phyloP scores from a whole-genome alignment of 306 rosid species.

The Vigna unguiculata region DNA sequence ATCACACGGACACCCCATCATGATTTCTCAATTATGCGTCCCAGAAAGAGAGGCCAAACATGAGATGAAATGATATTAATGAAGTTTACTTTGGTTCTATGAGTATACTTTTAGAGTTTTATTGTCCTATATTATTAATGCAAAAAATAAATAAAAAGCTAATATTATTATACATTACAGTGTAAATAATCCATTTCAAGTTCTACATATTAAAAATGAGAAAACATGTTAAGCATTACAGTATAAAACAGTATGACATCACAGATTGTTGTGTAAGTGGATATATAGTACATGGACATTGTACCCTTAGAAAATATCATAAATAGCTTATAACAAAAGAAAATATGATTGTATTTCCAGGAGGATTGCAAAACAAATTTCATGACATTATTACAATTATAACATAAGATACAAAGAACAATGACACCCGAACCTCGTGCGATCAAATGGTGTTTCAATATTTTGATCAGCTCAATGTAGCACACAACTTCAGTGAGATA shows the following conservation, averaged over 20 bases:
- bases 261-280: too few relatives aligned
- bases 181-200: not conserved
- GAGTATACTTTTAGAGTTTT: too few relatives aligned
- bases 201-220: not conserved
- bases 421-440: slow-evolving; percentile 20
- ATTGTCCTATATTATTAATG: too few relatives aligned
- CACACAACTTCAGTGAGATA: slow-evolving; percentile 10
- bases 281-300: too few relatives aligned
- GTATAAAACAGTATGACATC: too few relatives aligned
- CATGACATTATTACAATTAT: slow-evolving; percentile 1
- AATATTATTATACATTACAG: too few relatives aligned
- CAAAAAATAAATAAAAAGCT: too few relatives aligned
- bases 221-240: too few relatives aligned
- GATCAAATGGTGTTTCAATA: slow-evolving; percentile 25
- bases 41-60: too few relatives aligned
- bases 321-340: not conserved
- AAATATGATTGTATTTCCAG: slow-evolving; percentile 23
- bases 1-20: not conserved
- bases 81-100: not conserved
- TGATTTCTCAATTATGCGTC: not conserved
- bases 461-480: not conserved
- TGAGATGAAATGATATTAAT: not conserved
- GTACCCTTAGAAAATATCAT: not conserved
- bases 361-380: slow-evolving; percentile 17
- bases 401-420: slow-evolving; percentile 26